phyloP scores from a whole-genome alignment of 2,329 filamentous ascomycete species.

The Colletotrichum sidae region DNA sequence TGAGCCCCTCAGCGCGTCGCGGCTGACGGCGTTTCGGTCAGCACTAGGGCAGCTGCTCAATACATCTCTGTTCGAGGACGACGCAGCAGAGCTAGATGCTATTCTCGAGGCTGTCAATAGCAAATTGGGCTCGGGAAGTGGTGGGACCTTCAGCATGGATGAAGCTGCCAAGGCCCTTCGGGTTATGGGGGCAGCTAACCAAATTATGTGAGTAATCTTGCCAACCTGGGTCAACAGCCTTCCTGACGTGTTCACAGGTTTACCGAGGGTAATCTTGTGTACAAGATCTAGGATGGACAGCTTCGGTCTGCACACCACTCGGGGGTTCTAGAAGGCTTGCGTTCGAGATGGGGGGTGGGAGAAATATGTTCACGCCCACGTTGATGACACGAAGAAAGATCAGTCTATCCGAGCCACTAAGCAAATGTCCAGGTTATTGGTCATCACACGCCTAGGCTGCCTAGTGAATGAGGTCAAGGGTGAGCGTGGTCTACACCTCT shows the following conservation, averaged over 20 bases:
- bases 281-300: constrained; percentile 67
- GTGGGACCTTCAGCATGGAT: constrained; percentile 72
- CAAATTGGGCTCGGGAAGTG: constrained; percentile 65
- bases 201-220: constrained; percentile 82
- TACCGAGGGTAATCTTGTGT: constrained; percentile 73
- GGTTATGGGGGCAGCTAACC: constrained; percentile 84
- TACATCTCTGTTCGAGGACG: constrained; percentile 86
- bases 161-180: constrained; percentile 84
- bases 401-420: too few relatives aligned
- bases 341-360: constrained; percentile 14
- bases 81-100: constrained; percentile 80
- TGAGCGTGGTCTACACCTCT: too few relatives aligned
- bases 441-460: too few relatives aligned
- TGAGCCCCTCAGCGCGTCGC: constrained; percentile 63
- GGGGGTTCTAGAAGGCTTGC: not conserved
- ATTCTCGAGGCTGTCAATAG: constrained; percentile 85
- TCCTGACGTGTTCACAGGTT: constrained; percentile 54
- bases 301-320: constrained; percentile 5
- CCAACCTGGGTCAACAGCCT: not conserved
- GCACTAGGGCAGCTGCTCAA: constrained; percentile 86
- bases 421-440: too few relatives aligned
- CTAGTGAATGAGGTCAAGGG: too few relatives aligned
- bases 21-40: constrained; percentile 81
- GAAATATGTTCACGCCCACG: not conserved
- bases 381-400: too few relatives aligned